Evolutionary conservation across 495 filamentous ascomycete species (phyloP), one percentile per base, ranked within the genome.

Genomic region (Usnea hakonensis): DNA sequence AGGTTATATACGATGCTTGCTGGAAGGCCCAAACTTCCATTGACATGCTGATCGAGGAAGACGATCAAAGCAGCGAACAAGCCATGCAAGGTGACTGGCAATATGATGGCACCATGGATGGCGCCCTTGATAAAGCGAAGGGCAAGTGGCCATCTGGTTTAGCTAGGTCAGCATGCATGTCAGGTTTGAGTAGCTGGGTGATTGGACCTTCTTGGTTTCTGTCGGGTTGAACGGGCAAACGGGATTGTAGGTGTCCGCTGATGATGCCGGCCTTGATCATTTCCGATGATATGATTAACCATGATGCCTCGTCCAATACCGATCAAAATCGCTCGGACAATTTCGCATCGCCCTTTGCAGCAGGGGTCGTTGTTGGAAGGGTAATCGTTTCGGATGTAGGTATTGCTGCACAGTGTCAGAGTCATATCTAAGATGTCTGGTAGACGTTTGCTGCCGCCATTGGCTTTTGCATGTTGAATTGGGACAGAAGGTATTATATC

Each of bases 61-160:
- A 88, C 84, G 40, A 91, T 76, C 6, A 85, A 70, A 5, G 79
- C 80, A 2, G 86, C 83, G 65, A 90, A 86, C 14, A 83, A 36
- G 1, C 85, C 82, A 72, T 90, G 88, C 2, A 86, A 64, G 8
- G 78, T 58, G n/a, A 90, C 83, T 11, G 87, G 83, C 28, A 88
- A 11, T 17, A 87, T 57, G 53, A 90, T 87, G 11, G 77, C 79
- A 54, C 71, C 77, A 73, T 91, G 88, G 60, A 91, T 87, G 35
- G 88, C 84, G 44, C 88, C 88, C 72, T 90, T 90, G 76, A 83
- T 80, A 74, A 90, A 89, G 50, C 88, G 83, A 56, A 90, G 81
- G 17, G 83, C 88, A 28, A 91, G 76, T 10, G 88, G 88, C 84
- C 86, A 88, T 78, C 85, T n/a, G n/a, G n/a, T 85, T 50, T 26